Base-by-base conservation (phyloP, 148 eudicot species). In the Polygonum maritimum region DNA sequence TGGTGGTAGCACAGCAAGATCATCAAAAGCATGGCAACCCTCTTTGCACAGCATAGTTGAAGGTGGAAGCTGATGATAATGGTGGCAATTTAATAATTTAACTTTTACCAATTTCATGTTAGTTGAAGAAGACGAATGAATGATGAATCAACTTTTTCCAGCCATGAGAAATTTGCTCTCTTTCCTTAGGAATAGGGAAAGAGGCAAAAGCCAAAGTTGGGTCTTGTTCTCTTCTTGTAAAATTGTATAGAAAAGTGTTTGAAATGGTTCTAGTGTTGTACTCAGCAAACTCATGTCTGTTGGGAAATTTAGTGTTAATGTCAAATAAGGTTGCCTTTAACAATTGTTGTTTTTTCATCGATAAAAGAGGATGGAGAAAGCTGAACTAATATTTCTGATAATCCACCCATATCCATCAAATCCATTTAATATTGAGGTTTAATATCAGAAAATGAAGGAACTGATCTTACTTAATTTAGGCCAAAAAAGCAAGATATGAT, bases 1-100 rank as follows among this genome's bases (percentile, higher is more conserved):
- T 7, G 57, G 55, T 26, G 78, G 85, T 74, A 82, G 79, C 7
- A 79, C 81, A 74, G 51, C 88, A 3, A 91, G 77, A 84, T 79
- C 92, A 84, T 79, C 92, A 73, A 96, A 89, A 79, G 76, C 80
- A 82, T 96, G 99, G 99, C 97, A 91, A 60, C 99, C 99, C 44
- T 81, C 91, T 49, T 79, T 96, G 62, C 80, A 79, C 11, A 92
- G 97, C 88, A 96, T 96, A 69, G 87, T 93, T 35, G 99, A 96
- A 82, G 81, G 87, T 76, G 81, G 80, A 80, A 92, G 91, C 84
- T 35, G 71, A 90, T 38, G 71, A 90, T 38, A 0, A 4, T 35
- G 70, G n/a, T 9, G 6, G 26, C n/a, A 11, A 22, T 7, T 5
- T 0, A 19, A 9, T 22, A 63, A 63, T 31, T 31, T 67, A 10